phyloP scores from a whole-genome alignment of 345 rosid species.

The Arabis alpina region DNA sequence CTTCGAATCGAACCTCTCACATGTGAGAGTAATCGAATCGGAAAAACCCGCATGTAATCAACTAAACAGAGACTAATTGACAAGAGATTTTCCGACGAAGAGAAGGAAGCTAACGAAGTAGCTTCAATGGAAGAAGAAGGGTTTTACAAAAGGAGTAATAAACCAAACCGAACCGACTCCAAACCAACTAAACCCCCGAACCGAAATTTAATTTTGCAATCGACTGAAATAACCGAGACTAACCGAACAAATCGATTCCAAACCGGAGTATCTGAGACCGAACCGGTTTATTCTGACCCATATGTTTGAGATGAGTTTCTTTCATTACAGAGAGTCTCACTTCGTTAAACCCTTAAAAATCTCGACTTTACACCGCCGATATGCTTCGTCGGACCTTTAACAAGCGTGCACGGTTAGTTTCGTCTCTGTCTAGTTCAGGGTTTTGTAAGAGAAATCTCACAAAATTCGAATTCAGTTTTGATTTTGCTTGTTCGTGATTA shows the following conservation, averaged over 20 bases:
- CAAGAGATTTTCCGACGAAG: conserved; percentile 10
- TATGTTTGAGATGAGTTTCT: neutral
- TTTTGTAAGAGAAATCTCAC: neutral
- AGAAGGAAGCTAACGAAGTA: conserved; percentile 6
- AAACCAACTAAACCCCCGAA: neutral
- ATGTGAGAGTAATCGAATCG: conserved; percentile 35
- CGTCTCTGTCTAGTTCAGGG: neutral
- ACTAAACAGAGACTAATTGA: neutral
- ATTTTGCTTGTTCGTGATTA: neutral
- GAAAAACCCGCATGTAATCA: conserved; percentile 45
- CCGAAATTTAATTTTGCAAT: neutral
- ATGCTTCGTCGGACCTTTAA: conserved; percentile 34
- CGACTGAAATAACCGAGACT: neutral
- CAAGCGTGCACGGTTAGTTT: conserved; percentile 37
- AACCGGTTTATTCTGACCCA: neutral
- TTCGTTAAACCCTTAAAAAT: conserved; percentile 22
- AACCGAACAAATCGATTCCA: neutral
- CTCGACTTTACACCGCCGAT: conserved; percentile 21
- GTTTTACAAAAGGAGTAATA: conserved; percentile 28
- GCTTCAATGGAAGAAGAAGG: conserved; percentile 18
- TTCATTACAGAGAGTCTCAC: neutral
- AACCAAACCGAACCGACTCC: conserved; percentile 1
- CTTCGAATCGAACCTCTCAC: conserved; percentile 33
- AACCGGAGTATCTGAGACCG: neutral
- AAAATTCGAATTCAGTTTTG: neutral